phyloP scores from a whole-genome alignment of 345 rosid species.

The Boechera retrofracta region DNA sequence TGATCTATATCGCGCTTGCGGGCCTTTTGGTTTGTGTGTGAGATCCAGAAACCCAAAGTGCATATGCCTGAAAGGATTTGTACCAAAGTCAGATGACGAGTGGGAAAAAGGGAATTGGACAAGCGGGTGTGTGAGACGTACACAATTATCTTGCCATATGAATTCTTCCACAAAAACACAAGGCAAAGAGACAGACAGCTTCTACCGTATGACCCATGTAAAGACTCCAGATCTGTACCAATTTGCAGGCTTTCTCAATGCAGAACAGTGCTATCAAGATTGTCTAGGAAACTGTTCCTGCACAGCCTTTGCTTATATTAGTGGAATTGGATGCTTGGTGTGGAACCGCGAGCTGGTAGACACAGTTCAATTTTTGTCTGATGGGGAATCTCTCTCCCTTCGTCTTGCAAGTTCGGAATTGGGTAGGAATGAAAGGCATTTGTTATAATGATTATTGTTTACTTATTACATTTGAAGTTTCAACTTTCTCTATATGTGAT shows the following conservation, averaged over 20 bases:
- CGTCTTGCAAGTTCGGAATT: conserved; percentile 39
- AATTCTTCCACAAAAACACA: neutral
- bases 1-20: conserved; percentile 27
- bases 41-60: conserved; percentile 19
- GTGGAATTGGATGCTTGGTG: conserved; percentile 41
- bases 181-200: conserved; percentile 10
- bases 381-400: conserved; percentile 31
- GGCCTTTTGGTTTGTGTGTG: conserved; percentile 36
- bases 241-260: neutral
- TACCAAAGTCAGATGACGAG: conserved; percentile 28
- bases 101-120: conserved; percentile 30
- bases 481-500: neutral
- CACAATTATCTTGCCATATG: conserved; percentile 16
- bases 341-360: conserved; percentile 40
- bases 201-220: conserved; percentile 5
- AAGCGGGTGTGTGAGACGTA: conserved; percentile 34
- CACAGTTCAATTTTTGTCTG: conserved; percentile 22
- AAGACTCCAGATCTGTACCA: conserved; percentile 27
- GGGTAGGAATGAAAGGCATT: conserved; percentile 31
- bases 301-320: conserved; percentile 27
- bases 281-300: conserved; percentile 39
- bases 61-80: conserved; percentile 37
- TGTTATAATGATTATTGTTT: neutral
- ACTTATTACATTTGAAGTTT: neutral
- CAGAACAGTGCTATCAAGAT: conserved; percentile 1